Percentiles rank a stretch among this genome's conserved stretches.
These are phyloP conservation scores for Epithele typhae DNA, from an alignment of 768 basidiomycete genomes.

Conservation along the genomic window DNA sequence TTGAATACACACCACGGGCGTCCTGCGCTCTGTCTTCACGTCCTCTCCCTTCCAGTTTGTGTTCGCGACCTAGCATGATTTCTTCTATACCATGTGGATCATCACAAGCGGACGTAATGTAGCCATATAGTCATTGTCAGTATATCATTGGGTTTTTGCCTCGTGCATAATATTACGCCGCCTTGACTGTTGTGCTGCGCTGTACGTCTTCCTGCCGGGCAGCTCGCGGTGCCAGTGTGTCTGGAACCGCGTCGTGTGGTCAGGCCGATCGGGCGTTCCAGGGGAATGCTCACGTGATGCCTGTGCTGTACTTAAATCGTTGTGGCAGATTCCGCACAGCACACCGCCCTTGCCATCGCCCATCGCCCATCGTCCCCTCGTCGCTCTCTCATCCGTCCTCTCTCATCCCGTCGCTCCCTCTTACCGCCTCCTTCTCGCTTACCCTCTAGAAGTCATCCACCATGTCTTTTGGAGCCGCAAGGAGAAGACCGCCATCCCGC, in stretches of 20 bases:
- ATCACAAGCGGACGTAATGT: background rate
- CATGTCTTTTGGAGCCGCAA: conserved; percentile 72
- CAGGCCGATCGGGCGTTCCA: background rate
- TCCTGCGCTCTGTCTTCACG: no score
- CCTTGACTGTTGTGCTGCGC: no score
- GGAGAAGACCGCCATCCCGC: conserved; percentile 61
- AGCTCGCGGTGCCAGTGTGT: background rate
- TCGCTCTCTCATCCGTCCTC: background rate
- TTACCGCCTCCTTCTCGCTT: background rate
- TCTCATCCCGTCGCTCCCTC: background rate
- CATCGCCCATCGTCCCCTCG: conserved; percentile 1
- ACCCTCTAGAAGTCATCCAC: background rate
- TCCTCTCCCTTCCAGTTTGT: no score
- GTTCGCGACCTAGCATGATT: no score
- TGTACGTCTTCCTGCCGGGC: no score
- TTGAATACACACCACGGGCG: no score
- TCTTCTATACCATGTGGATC: conserved; percentile 4
- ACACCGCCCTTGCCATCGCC: conserved; percentile 3
- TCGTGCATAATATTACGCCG: no score
- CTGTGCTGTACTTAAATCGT: conserved; percentile 3
- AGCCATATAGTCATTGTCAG: no score
- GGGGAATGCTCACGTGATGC: conserved; percentile 7
- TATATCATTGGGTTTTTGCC: no score
- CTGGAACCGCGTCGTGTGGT: background rate
- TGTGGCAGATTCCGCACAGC: conserved; percentile 13